Evolutionary conservation across 257 asterid genomes (phyloP).

Genomic region (Forsythia viridissima): DNA sequence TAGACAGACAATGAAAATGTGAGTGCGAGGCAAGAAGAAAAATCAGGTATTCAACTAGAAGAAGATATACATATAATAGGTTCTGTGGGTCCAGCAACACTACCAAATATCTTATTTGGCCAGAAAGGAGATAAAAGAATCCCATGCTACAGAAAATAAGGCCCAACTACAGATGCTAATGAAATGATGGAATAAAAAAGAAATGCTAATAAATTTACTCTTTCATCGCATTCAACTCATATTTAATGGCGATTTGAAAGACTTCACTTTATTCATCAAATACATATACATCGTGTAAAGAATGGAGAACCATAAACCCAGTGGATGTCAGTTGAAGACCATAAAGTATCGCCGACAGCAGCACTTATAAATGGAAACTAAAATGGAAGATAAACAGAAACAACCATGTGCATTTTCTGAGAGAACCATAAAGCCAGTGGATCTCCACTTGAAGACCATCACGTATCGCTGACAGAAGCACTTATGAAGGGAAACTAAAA

Average conservation of each 20-base stretch:
- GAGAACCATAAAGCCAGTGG: background rate
- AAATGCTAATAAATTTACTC: slow-evolving; percentile 7
- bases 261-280: background rate
- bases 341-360: background rate
- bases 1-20: background rate
- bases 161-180: slow-evolving; percentile 4
- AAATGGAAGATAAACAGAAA: background rate
- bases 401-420: background rate
- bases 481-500: background rate
- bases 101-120: background rate
- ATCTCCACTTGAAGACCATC: background rate
- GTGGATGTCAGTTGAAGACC: background rate
- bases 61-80: background rate
- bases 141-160: slow-evolving; percentile 2
- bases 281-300: background rate
- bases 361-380: background rate
- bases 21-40: slow-evolving; percentile 1
- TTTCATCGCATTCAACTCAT: slow-evolving; percentile 6
- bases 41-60: slow-evolving; percentile 11
- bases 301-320: background rate
- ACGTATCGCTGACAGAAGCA: background rate
- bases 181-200: slow-evolving; percentile 1
- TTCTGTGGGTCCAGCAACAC: slow-evolving; percentile 5
- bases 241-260: background rate
- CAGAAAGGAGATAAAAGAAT: slow-evolving; percentile 2